These are phyloP conservation scores for Aspergillus brunneoviolaceus DNA, from an alignment of 2,329 filamentous ascomycete genomes.

Conservation along the genomic window DNA sequence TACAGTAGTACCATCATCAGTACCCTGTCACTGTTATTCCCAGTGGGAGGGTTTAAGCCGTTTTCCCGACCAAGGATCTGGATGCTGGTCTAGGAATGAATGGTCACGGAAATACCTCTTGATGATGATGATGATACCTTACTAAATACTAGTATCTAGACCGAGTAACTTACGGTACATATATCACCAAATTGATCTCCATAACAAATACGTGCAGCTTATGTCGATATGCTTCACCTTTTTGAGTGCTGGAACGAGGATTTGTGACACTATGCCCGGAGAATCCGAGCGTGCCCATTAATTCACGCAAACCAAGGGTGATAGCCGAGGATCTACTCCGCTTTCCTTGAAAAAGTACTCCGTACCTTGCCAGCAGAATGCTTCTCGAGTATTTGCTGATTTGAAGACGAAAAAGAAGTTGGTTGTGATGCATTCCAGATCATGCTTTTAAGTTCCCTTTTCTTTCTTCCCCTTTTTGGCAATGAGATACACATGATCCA, in stretches of 20 bases:
- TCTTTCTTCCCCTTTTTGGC: background rate
- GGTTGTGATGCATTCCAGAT: background rate
- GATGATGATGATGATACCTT: no score
- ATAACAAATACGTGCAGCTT: no score
- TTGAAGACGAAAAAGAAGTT: background rate
- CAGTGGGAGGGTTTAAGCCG: conserved; percentile 10
- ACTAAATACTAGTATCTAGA: no score
- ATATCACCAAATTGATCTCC: no score
- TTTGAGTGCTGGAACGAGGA: no score
- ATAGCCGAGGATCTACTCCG: background rate
- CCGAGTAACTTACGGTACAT: no score
- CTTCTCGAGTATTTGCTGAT: no score
- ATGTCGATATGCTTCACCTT: no score
- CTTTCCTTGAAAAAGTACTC: no score
- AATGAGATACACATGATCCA: no score
- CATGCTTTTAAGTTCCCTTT: background rate
- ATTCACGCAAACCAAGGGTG: background rate
- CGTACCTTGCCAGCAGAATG: background rate
- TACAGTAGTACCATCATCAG: no score
- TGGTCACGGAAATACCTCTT: no score
- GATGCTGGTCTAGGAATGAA: background rate
- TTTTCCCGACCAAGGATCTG: conserved; percentile 12
- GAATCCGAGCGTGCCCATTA: background rate
- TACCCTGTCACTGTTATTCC: conserved; percentile 5
- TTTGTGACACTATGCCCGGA: background rate